Base-by-base conservation (phyloP, 139 green algal species). In the Chlamydomonas incerta region DNA sequence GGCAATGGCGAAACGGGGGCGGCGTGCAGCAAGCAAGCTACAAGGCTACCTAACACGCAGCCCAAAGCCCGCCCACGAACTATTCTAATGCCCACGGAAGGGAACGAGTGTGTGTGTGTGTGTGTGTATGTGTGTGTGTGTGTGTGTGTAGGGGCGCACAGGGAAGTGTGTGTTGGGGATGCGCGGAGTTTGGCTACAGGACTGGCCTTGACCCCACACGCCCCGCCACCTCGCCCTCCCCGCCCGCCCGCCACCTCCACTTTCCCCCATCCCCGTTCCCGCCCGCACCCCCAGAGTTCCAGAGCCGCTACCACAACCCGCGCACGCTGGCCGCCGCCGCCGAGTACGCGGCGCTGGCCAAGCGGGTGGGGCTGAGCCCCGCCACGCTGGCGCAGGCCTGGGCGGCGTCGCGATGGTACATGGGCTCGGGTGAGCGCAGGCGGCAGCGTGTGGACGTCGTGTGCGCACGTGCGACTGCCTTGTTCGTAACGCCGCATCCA, bases 321-420 rank as follows among this genome's bases (percentile, higher is more conserved):
- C 81, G 67, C 20, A 70, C 87, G 33, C 24, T 72, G 60, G 90
- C 81, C 0, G 92, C 94, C 1, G 85, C 92, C 34, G 60, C 86
- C 13, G 87, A 93, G 35, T 97, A 97, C 87, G 87, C 68, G 8
- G 93, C 85, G 11, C 89, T 98, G 21, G 95, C 95, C 15, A 83
- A 93, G 65, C 74, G 85, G 34, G 77, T 86, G 35, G 92, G 90
- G 13, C 28, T 97, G 23, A 92, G 80, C 21, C 88, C 92, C 0
- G 87, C 92, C 8, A 73, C 91, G 55, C 88, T 98, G 58, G 91
- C 90, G 57, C 68, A 85, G 60, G 60, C 60, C 23, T 66, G 60
- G 60, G 26, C 18, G 18, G 60, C 60, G 20, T 66, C 60, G 23
- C 60, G 60, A 15, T 66, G 60, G 60, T 66, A 70, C 63, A 70